Evolutionary conservation across 2,329 filamentous ascomycete species (phyloP), one percentile per base, ranked within the genome.

Genomic region (Aspergillus novofumigatus): DNA sequence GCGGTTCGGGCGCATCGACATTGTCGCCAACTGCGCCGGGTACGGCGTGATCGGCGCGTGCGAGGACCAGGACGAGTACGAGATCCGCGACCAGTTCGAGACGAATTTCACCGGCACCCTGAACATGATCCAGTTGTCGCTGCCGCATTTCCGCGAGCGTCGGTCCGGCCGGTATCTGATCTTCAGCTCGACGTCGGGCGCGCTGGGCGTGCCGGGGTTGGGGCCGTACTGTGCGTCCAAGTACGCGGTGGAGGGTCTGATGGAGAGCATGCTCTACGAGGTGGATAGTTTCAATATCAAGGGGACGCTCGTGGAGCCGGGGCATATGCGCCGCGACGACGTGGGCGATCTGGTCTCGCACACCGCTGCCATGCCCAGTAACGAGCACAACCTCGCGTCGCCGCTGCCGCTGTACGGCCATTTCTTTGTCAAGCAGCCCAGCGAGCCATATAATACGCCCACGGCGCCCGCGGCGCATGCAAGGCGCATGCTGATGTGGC

Each of bases 211-310:
- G 0, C 94, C 94, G 0, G 94, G 94, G 0, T 77, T 97, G 5
- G 93, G 93, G 0, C 93, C 93, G 0, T 97, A 96, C 70, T 97
- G 93, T 74, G 94, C 94, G 1, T 96, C 92, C 17, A 99, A 97
- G 73, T 97, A 97, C 75, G 94, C 94, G 0, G 91, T 96, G 3
- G 94, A 99, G 71, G 94, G 93, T 0, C 79, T 99, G 54, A 92
- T 97, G 65, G 94, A 99, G 75, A 92, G 91, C 17, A 93, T 99
- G 90, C 82, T 97, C 17, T 97, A 97, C 75, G 94, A 99, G 72
- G 88, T 96, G 41, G 92, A 97, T 62, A 79, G 81, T 0, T 97
- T 96, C 76, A 93, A 94, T 70, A 89, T 97, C 73, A 96, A 95
- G 74, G 91, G 91, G 0, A 97, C 93, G 2, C 82, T 99, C 5